Evolutionary conservation across 306 rosid species (phyloP).

Genomic region (Carpinus fangiana): DNA sequence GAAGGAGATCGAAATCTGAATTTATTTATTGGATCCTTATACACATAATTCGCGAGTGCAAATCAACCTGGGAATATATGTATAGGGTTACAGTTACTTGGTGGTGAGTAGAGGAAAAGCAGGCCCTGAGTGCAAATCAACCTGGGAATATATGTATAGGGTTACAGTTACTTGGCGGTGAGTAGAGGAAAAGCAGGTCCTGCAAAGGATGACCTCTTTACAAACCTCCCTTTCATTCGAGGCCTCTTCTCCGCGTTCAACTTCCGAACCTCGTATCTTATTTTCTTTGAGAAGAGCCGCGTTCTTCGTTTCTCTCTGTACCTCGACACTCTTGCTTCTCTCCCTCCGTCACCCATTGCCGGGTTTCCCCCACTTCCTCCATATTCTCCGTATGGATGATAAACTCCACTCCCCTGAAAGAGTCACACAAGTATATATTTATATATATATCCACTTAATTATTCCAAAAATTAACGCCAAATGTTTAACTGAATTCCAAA

Average conservation of each 20-base stretch:
- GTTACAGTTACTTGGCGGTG: constrained; percentile 23
- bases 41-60: background rate
- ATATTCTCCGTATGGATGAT: constrained; percentile 39
- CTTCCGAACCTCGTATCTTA: constrained; percentile 92
- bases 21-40: background rate
- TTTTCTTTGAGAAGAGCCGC: constrained; percentile 87
- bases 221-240: constrained; percentile 96
- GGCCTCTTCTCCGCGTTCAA: constrained; percentile 98
- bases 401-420: constrained; percentile 40
- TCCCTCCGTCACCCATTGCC: constrained; percentile 55
- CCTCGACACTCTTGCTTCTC: constrained; percentile 90
- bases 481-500: no score
- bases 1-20: background rate
- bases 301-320: constrained; percentile 87
- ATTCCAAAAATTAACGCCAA: no score
- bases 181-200: constrained; percentile 47
- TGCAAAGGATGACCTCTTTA: constrained; percentile 62
- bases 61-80: background rate
- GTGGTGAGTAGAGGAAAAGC: constrained; percentile 31
- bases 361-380: constrained; percentile 40
- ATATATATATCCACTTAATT: no score
- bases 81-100: constrained; percentile 12
- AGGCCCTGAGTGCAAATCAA: background rate
- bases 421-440: background rate
- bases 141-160: background rate